Evolutionary conservation across 805 yeast genomes (phyloP), one percentile per base, ranked within the genome.

Genomic region (Candida khao-thaluensis): DNA sequence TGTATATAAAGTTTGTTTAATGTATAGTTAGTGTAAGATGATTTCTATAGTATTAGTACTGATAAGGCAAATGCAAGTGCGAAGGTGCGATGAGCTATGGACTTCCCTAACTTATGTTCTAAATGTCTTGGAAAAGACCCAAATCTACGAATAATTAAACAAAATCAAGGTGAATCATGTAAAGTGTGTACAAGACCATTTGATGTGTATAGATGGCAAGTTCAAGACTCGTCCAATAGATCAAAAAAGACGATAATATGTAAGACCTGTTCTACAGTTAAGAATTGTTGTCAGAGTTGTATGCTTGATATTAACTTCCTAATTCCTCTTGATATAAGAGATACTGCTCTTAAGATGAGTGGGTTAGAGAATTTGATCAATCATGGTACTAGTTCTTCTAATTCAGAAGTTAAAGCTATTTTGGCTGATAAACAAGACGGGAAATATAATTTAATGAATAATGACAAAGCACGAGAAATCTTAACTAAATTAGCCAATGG

Each of bases 201-300:
- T 64, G 82, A 90, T 0, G 81, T 82, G 1, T 91, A 77, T 56
- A 74, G 83, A 40, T 87, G 96, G 96, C 70, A 73, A 41, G 73
- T 76, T 12, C 63, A 61, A 28, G 62, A 60, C 41, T 69, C 66
- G 5, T 44, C 55, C 7, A 69, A 67, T 14, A 62, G 65, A 33
- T 63, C 77, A 44, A 71, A 74, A 41, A 79, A 76, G 49, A 88
- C 96, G 2, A 59, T 78, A 1, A 77, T 91, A 14, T 91, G 99
- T 62, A 56, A 65, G 24, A 79, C 90, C 0, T 91, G 99, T 65
- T 80, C 97, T 0, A 67, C 81, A 29, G 78, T 82, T 30, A 74
- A 82, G 43, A 83, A 86, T 61, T 83, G 95, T 51, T 91, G 99
- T 56, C 98, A 93, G 58, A 66, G 80, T 17, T 91, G 99, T 59